A percentile compares a stretch with the other conserved stretches of the same genome.
These are phyloP conservation scores for Neonectria neomacrospora DNA, from an alignment of 2,329 filamentous ascomycete species.

Conservation along the genomic window DNA sequence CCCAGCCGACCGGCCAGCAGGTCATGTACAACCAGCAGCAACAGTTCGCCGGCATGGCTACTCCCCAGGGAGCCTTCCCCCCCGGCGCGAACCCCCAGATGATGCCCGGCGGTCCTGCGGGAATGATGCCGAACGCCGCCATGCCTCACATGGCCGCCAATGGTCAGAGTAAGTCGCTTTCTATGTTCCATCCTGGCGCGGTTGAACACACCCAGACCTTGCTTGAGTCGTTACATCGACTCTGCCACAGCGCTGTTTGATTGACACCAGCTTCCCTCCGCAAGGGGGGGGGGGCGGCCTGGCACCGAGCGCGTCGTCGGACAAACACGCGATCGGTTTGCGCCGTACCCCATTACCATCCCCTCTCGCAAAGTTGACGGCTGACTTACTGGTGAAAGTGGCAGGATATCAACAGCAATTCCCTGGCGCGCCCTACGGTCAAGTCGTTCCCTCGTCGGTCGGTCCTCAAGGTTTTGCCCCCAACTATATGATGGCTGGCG, in stretches of 20 bases:
- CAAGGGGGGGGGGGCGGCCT: slow-evolving; percentile 8
- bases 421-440: slow-evolving; percentile 66
- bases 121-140: slow-evolving; percentile 72
- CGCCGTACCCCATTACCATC: slow-evolving; percentile 22
- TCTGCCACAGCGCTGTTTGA: slow-evolving; percentile 2
- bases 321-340: slow-evolving; percentile 28
- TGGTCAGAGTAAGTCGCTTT: slow-evolving; percentile 65
- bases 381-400: slow-evolving; percentile 53
- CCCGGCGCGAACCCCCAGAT: slow-evolving; percentile 64
- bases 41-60: slow-evolving; percentile 65
- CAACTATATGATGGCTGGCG: slow-evolving; percentile 62
- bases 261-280: slow-evolving; percentile 3
- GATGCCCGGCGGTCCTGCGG: slow-evolving; percentile 65
- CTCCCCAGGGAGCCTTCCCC: slow-evolving; percentile 61
- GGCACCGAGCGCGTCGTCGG: slow-evolving; percentile 24
- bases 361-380: slow-evolving; percentile 16
- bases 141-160: slow-evolving; percentile 70
- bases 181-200: slow-evolving; percentile 20
- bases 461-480: slow-evolving; percentile 63
- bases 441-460: slow-evolving; percentile 61
- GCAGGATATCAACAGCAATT: slow-evolving; percentile 69
- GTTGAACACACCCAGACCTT: slow-evolving; percentile 8
- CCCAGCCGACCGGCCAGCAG: slow-evolving; percentile 58
- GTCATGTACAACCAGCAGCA: slow-evolving; percentile 70
- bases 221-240: slow-evolving; percentile 1